phyloP scores from a whole-genome alignment of 148 eudicot genomes.

The Rhododendron simsii region DNA sequence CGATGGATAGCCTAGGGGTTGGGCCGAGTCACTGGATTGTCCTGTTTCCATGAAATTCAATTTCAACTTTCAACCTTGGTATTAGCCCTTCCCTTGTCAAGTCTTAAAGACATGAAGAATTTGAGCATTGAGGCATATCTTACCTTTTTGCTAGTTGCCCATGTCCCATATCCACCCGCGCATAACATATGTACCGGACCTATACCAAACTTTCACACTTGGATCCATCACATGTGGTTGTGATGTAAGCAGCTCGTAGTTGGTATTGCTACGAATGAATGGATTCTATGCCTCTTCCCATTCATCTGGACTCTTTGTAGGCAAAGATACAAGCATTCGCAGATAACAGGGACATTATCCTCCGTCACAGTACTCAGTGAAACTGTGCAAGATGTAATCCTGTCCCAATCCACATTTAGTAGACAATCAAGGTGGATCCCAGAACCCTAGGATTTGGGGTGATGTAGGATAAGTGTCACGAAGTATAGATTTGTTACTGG shows the following conservation, averaged over 20 bases:
- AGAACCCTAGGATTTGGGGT: neutral
- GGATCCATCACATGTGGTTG: neutral
- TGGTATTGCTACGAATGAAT: neutral
- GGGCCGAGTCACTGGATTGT: neutral
- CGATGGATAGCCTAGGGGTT: neutral
- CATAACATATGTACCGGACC: neutral
- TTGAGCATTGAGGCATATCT: neutral
- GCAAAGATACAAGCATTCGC: neutral
- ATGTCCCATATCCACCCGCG: neutral
- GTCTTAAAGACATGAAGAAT: neutral
- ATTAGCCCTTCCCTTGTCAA: neutral
- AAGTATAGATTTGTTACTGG: neutral
- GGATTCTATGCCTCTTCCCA: neutral
- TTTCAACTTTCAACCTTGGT: neutral
- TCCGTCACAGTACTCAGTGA: neutral
- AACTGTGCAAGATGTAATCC: neutral
- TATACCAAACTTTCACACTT: neutral
- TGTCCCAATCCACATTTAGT: neutral
- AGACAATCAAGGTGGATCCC: neutral
- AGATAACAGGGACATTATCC: neutral
- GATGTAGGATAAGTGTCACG: neutral
- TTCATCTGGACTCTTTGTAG: neutral
- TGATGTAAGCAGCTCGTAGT: neutral
- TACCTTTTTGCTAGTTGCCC: neutral
- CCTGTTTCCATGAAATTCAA: neutral